Evolutionary conservation across 257 asterid genomes (phyloP), one percentile per base, ranked within the genome.

Genomic region (Ehretia macrophylla): DNA sequence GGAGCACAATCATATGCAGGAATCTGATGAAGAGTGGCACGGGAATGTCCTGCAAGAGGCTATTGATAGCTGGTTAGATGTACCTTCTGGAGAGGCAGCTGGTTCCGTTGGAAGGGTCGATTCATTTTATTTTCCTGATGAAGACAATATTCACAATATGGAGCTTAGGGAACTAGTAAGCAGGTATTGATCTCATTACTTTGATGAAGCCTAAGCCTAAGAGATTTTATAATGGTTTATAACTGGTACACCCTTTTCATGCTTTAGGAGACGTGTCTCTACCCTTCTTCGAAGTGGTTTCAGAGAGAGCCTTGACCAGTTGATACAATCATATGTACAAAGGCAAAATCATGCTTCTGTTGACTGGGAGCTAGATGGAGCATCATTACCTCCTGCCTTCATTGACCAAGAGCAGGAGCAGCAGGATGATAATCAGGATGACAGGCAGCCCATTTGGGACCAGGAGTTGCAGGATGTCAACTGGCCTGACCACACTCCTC

Each of bases 131-230:
- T 74, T 76, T 56, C 75, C 77, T 3, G 85, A 75, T 56, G 88
- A 87, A 74, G 92, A 85, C 50, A 81, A 79, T 77, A 83, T 54
- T 60, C 78, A 70, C 53, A 80, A 63, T 64, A 70, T 71, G 57
- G 98, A 92, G 71, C 81, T 92, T 19, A 80, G 95, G 77, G 95
- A 92, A 65, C 90, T 92, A 63, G 83, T 78, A 55, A 86, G 95
- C 85, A 70, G 95, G 98, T 91, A 61, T 8, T 5, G n/a, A 48
- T 17, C 56, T 32, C 4, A 60, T 37, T 19, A 5, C 45, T 22
- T 42, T 13, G 19, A 19, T 1, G 21, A n/a, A 55, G 17, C 44
- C 16, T 59, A 45, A 19, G 27, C 17, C 35, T 27, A 6, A 27
- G 8, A 52, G 8, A 50, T 44, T 44, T 19, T 53, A 17, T 48